These are phyloP conservation scores for Termitomyces sp. DNA, from an alignment of 768 basidiomycete genomes.

Conservation along the genomic window DNA sequence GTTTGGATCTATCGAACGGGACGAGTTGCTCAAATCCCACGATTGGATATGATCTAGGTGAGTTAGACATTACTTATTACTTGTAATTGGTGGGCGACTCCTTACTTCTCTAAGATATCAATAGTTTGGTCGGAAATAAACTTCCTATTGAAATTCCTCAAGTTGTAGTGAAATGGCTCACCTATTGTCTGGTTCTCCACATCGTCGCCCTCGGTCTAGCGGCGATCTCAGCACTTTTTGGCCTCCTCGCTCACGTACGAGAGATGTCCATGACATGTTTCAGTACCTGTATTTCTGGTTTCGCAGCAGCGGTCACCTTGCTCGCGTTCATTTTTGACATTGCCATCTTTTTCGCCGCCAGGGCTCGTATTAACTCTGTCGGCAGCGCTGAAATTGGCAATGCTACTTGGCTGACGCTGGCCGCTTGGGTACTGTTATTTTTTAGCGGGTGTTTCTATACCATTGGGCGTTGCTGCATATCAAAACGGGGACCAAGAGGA, in stretches of 20 bases:
- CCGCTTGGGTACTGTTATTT: slow-evolving; percentile 81
- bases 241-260: slow-evolving; percentile 82
- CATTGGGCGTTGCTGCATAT: slow-evolving; percentile 82
- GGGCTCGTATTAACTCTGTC: slow-evolving; percentile 74
- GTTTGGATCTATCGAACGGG: slow-evolving; percentile 48
- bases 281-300: slow-evolving; percentile 75
- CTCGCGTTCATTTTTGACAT: slow-evolving; percentile 92
- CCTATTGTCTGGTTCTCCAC: slow-evolving; percentile 89
- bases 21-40: slow-evolving; percentile 74
- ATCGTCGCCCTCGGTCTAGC: slow-evolving; percentile 79
- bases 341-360: slow-evolving; percentile 86
- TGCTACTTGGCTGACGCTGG: slow-evolving; percentile 88
- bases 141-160: slow-evolving; percentile 68
- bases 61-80: slow-evolving; percentile 21
- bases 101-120: slow-evolving; percentile 56
- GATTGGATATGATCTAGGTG: slow-evolving; percentile 87
- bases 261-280: slow-evolving; percentile 84
- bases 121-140: slow-evolving; percentile 68
- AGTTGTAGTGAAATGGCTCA: slow-evolving; percentile 90
- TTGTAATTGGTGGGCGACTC: neutral
- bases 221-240: slow-evolving; percentile 69
- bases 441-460: slow-evolving; percentile 88
- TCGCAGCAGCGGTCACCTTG: slow-evolving; percentile 75
- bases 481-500: slow-evolving; percentile 38
- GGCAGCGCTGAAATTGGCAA: slow-evolving; percentile 81